A percentile compares a stretch with the other conserved stretches of the same genome.
Conservation (phyloP, 192 early-diverging fungal genomes). For the Jimgerdemannia flammicorona region DNA sequence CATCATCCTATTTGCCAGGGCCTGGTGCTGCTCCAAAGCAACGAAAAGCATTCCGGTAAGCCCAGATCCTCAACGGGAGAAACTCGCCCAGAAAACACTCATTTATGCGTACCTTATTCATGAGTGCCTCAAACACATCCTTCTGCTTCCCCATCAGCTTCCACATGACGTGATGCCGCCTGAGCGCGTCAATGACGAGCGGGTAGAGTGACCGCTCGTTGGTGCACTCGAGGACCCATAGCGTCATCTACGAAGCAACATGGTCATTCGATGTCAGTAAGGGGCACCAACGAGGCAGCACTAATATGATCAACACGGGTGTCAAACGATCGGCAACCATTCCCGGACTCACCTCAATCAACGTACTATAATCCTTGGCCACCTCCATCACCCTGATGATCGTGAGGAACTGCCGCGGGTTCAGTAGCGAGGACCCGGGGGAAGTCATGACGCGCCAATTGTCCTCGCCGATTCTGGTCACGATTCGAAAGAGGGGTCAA, state of each 20-base stretch:
- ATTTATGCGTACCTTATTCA: constrained; percentile 10
- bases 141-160: constrained; percentile 30
- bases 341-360: constrained; percentile 32
- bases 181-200: constrained; percentile 43
- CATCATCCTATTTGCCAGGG: constrained; percentile 8
- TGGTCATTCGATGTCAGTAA: background rate
- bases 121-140: constrained; percentile 7
- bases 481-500: background rate
- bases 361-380: constrained; percentile 41
- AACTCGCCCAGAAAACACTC: no score
- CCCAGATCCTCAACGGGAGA: no score
- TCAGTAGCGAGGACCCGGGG: constrained; percentile 73
- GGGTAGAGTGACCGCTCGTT: constrained; percentile 41
- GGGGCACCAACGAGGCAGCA: background rate
- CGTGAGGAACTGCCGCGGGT: constrained; percentile 58
- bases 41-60: background rate
- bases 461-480: constrained; percentile 48
- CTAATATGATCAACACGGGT: background rate
- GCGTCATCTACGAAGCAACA: constrained; percentile 19
- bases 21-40: constrained; percentile 16
- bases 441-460: constrained; percentile 80
- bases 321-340: no score
- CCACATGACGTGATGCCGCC: constrained; percentile 48
- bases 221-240: constrained; percentile 53
- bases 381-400: constrained; percentile 44